Evolutionary conservation across 306 rosid genomes (phyloP).

Genomic region (Vigna unguiculata): DNA sequence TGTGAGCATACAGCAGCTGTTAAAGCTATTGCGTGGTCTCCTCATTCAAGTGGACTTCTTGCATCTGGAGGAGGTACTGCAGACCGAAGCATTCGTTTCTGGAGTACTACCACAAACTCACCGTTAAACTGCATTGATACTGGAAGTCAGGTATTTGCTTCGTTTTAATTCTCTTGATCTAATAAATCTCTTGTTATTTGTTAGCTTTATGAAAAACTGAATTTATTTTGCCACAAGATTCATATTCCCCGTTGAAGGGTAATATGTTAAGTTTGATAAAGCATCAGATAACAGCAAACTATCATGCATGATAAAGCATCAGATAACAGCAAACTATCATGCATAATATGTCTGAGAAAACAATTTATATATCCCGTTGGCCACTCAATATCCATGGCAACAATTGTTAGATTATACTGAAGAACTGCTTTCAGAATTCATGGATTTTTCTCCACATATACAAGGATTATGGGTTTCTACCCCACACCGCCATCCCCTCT

Average conservation of each 20-base stretch:
- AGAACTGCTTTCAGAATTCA: slow-evolving; percentile 7
- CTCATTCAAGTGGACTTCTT: slow-evolving; percentile 92
- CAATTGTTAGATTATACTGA: slow-evolving; percentile 1
- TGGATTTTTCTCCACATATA: slow-evolving; percentile 1
- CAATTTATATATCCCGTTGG: neutral
- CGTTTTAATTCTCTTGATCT: slow-evolving; percentile 30
- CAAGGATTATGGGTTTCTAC: neutral
- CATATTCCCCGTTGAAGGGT: slow-evolving; percentile 7
- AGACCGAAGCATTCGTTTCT: slow-evolving; percentile 88
- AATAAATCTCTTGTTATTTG: slow-evolving; percentile 19
- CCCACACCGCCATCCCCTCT: neutral
- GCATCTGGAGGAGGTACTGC: slow-evolving; percentile 99
- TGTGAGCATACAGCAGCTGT: slow-evolving; percentile 94
- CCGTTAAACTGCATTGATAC: slow-evolving; percentile 90
- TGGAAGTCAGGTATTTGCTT: slow-evolving; percentile 81
- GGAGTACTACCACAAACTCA: slow-evolving; percentile 91
- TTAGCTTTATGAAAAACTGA: neutral
- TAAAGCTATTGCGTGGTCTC: slow-evolving; percentile 97
- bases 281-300: slow-evolving; percentile 14
- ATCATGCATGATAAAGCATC: slow-evolving; percentile 5
- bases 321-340: slow-evolving; percentile 9
- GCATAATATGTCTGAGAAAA: neutral
- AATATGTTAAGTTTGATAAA: slow-evolving; percentile 13
- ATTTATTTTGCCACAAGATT: neutral
- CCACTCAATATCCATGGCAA: neutral